Percentiles rank a stretch among this genome's conserved stretches.
phyloP scores from a whole-genome alignment of 2,329 filamentous ascomycete species.

The Cercospora zeae-maydis region DNA sequence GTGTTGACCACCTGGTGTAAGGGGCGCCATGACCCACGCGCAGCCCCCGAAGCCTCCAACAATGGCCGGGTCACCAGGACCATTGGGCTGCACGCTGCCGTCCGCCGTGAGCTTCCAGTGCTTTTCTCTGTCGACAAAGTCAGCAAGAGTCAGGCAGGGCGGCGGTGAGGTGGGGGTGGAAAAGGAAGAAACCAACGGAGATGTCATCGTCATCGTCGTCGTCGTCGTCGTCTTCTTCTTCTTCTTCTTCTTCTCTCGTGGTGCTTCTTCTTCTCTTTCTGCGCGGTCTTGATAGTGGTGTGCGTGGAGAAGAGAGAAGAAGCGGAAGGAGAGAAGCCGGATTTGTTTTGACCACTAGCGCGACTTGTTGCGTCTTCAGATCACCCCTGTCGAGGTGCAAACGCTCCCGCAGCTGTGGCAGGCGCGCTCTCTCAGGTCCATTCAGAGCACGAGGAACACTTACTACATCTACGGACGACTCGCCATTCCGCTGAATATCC shows the following conservation, averaged over 20 bases:
- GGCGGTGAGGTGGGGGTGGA: neutral
- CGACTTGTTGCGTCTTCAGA: neutral
- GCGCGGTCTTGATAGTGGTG: neutral
- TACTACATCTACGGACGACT: no score
- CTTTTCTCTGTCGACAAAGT: neutral
- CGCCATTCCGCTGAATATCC: no score
- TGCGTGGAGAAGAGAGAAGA: neutral
- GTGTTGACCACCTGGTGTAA: neutral
- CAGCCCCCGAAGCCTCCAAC: neutral
- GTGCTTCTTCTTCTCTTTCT: neutral
- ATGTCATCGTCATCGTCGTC: neutral
- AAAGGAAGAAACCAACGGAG: neutral
- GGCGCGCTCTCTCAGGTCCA: neutral
- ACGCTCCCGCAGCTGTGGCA: neutral
- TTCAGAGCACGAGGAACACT: neutral
- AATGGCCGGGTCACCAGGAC: neutral
- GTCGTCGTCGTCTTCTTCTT: neutral
- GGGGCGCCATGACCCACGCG: neutral
- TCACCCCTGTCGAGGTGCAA: neutral
- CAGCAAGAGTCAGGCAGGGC: neutral
- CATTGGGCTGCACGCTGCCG: neutral
- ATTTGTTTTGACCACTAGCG: constrained; percentile 1
- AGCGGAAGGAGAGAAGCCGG: neutral
- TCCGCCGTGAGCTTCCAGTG: neutral
- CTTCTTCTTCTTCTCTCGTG: neutral